Evolutionary conservation across 2,329 filamentous ascomycete genomes (phyloP).

Genomic region (Zarea fungicola): DNA sequence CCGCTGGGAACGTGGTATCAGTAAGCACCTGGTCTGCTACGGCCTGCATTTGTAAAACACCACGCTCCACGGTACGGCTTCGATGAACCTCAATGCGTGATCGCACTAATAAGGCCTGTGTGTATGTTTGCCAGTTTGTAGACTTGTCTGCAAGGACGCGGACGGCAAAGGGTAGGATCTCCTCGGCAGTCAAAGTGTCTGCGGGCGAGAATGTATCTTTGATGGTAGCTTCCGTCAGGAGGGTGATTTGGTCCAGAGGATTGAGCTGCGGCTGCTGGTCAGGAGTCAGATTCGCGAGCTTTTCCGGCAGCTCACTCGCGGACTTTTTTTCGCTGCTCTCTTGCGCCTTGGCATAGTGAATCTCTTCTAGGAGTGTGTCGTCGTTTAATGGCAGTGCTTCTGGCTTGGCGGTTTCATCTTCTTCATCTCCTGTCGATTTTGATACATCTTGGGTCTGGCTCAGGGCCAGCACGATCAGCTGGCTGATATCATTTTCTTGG

Average conservation of each 20-base stretch:
- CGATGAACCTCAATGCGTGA: conserved; percentile 85
- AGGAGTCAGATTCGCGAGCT: conserved; percentile 62
- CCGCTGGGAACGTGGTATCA: conserved; percentile 54
- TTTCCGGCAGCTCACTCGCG: conserved; percentile 49
- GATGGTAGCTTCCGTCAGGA: conserved; percentile 81
- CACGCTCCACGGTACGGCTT: conserved; percentile 81
- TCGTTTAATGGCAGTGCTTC: conserved; percentile 77
- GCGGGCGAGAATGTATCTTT: conserved; percentile 81
- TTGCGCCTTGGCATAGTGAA: conserved; percentile 64
- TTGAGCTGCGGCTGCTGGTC: conserved; percentile 76
- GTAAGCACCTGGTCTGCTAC: conserved; percentile 93
- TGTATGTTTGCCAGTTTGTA: conserved; percentile 98
- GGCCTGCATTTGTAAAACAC: conserved; percentile 87
- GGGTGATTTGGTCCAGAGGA: conserved; percentile 82
- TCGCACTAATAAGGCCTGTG: conserved; percentile 82
- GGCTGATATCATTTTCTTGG: conserved; percentile 74
- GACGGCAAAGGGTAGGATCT: conserved; percentile 85
- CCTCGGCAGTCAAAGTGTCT: conserved; percentile 84
- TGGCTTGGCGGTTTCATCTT: conserved; percentile 40
- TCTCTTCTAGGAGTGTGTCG: conserved; percentile 84
- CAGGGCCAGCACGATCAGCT: conserved; percentile 84
- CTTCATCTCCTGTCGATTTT: conserved; percentile 11
- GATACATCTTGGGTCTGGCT: conserved; percentile 47
- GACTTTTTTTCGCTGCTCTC: conserved; percentile 33
- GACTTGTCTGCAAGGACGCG: conserved; percentile 83